A percentile compares a stretch with the other conserved stretches of the same genome.
Conservation (phyloP, 805 yeast genomes). For the Starmerella scarabaei region DNA sequence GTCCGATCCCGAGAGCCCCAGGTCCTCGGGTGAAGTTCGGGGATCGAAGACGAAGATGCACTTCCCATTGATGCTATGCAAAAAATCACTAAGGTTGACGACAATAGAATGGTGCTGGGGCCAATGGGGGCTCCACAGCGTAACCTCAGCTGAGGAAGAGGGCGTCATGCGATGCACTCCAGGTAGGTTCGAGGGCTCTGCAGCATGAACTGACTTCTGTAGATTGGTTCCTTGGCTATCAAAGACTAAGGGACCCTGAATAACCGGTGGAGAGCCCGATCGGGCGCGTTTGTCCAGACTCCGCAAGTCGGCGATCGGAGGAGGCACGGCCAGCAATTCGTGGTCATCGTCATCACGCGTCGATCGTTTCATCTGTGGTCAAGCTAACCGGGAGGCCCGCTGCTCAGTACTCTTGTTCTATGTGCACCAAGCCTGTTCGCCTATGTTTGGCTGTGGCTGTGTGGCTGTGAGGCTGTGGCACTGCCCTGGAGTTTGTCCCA, state of each 20-base stretch:
- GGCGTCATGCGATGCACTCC: constrained; percentile 20
- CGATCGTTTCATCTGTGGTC: constrained; percentile 10
- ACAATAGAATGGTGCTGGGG: constrained; percentile 4
- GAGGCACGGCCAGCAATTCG: not conserved
- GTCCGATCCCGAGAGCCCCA: constrained; percentile 1
- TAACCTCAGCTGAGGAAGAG: constrained; percentile 8
- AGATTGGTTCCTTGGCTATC: constrained; percentile 7
- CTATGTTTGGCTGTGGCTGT: no score
- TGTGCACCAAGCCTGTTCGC: no score
- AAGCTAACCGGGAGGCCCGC: not conserved
- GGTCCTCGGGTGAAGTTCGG: constrained; percentile 1
- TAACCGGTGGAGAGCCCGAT: constrained; percentile 11
- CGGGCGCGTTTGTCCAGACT: constrained; percentile 12
- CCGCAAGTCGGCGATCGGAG: not conserved
- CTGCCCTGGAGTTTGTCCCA: no score
- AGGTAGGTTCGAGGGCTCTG: constrained; percentile 14
- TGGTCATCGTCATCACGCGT: constrained; percentile 7
- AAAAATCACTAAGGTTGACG: constrained; percentile 6
- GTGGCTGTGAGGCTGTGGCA: no score
- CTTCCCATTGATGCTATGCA: constrained; percentile 13
- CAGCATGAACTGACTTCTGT: constrained; percentile 12
- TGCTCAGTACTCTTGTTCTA: no score
- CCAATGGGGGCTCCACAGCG: constrained; percentile 14
- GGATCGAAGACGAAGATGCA: constrained; percentile 19
- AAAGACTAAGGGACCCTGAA: constrained; percentile 16